Conservation (phyloP, 208 protist genomes). For the Acanthamoeba triangularis region DNA sequence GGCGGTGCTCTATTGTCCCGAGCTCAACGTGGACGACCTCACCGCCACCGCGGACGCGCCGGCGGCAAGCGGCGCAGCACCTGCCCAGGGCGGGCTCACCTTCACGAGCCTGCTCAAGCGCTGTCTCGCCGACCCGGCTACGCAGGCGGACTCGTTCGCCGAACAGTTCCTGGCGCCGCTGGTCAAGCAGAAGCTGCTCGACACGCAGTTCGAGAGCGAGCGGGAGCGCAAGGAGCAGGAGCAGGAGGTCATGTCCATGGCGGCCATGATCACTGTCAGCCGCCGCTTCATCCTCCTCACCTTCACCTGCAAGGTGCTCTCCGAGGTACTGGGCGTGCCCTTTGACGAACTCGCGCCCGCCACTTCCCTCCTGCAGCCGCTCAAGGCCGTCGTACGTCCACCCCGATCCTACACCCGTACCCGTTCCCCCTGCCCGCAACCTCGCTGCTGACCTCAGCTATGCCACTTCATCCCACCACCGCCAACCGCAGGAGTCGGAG, state of each 20-base stretch:
- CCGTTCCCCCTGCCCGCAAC: too few species aligned
- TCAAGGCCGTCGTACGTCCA: conserved; percentile 59
- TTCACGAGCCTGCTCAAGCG: conserved; percentile 23
- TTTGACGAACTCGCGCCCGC: conserved; percentile 74
- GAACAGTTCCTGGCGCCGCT: conserved; percentile 58
- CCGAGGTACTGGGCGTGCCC: conserved; percentile 65
- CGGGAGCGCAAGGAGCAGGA: conserved; percentile 29
- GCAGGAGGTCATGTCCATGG: conserved; percentile 64
- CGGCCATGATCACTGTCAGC: conserved; percentile 69
- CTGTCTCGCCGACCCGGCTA: conserved; percentile 9
- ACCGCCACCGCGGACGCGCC: not conserved
- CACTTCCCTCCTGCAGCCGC: conserved; percentile 51
- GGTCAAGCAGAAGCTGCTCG: conserved; percentile 59
- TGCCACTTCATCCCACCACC: too few species aligned
- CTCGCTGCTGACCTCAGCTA: too few species aligned
- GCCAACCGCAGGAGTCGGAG: not conserved
- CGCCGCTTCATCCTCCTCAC: conserved; percentile 69
- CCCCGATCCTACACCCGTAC: too few species aligned
- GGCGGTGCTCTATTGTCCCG: conserved; percentile 72
- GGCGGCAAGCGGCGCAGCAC: not conserved
- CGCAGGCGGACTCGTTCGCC: conserved; percentile 37
- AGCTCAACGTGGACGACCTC: conserved; percentile 73
- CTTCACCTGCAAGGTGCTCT: conserved; percentile 64
- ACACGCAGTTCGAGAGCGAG: conserved; percentile 36
- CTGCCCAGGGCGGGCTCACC: not conserved